Percentiles rank a stretch among this genome's conserved stretches.
Conservation (phyloP, 2,329 filamentous ascomycete species). For the Hymenotorrendiella dingleyae region DNA sequence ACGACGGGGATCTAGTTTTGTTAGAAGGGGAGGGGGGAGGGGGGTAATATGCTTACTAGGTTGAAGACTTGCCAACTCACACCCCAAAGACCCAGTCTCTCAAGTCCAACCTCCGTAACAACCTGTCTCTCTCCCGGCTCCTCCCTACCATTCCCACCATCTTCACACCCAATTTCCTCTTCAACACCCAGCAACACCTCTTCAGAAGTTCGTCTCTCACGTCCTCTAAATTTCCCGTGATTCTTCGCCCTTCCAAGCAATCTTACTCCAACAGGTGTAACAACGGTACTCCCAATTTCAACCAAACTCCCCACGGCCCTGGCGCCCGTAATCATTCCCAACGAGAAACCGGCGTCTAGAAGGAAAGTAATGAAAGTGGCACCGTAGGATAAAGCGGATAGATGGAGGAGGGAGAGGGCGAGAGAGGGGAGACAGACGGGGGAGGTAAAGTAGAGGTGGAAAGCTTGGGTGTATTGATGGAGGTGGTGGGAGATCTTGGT, state of each 20-base stretch:
- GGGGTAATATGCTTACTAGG: conserved; percentile 27
- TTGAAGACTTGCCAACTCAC: conserved; percentile 36
- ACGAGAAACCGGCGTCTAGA: conserved; percentile 42
- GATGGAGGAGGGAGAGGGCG: conserved; percentile 44
- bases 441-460: conserved; percentile 34
- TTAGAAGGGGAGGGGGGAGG: not conserved
- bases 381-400: conserved; percentile 49
- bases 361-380: conserved; percentile 51
- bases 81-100: conserved; percentile 38
- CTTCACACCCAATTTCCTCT: too few species aligned
- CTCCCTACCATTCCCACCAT: too few species aligned
- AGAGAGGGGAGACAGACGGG: conserved; percentile 41
- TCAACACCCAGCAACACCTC: conserved; percentile 16
- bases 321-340: conserved; percentile 41
- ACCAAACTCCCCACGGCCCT: conserved; percentile 42
- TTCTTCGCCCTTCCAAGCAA: conserved; percentile 29
- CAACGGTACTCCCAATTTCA: conserved; percentile 48
- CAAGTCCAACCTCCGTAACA: conserved; percentile 30
- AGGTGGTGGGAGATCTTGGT: conserved; percentile 8
- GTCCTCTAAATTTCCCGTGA: conserved; percentile 23
- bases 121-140: conserved; percentile 6
- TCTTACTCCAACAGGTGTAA: conserved; percentile 44
- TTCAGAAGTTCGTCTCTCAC: conserved; percentile 14
- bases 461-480: conserved; percentile 26
- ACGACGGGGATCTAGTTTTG: conserved; percentile 31